Conservation (phyloP, 169 alveolate species). For the Theileria parva region DNA sequence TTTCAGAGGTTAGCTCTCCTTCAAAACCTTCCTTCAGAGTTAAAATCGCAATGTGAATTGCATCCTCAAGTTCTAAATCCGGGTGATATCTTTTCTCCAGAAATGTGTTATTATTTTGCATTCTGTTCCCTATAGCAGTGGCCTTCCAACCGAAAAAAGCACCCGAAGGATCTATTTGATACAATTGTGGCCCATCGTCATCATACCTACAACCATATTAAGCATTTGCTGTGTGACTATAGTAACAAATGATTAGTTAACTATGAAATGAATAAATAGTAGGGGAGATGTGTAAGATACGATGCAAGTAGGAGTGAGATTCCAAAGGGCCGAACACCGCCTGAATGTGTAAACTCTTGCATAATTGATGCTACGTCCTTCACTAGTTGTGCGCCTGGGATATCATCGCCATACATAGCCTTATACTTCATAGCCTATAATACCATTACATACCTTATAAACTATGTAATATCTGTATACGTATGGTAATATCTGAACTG, state of each 20-base stretch:
- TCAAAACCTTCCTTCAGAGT: conserved; percentile 93
- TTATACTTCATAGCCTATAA: conserved; percentile 85
- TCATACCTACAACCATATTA: conserved; percentile 72
- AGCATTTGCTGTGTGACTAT: too few relatives aligned
- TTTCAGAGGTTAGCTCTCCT: conserved; percentile 95
- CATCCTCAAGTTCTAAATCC: conserved; percentile 95
- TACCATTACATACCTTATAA: not conserved
- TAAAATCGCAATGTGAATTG: conserved; percentile 91
- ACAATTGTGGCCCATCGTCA: conserved; percentile 87
- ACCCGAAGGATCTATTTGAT: conserved; percentile 98
- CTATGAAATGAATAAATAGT: too few relatives aligned
- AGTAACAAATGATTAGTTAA: too few relatives aligned
- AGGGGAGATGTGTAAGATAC: conserved; percentile 26
- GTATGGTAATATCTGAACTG: too few relatives aligned
- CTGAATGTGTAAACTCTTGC: conserved; percentile 98
- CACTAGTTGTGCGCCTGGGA: conserved; percentile 92
- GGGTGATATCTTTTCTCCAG: conserved; percentile 95
- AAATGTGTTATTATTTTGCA: conserved; percentile 93
- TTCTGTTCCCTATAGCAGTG: conserved; percentile 97
- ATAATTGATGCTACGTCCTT: conserved; percentile 94
- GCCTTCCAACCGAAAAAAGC: conserved; percentile 98
- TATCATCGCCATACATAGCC: conserved; percentile 90
- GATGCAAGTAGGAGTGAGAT: conserved; percentile 93
- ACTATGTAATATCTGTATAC: not conserved
- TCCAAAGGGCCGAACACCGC: conserved; percentile 99